A percentile compares a stretch with the other conserved stretches of the same genome.
phyloP scores from a whole-genome alignment of 306 rosid species.

The Rosa rugosa region DNA sequence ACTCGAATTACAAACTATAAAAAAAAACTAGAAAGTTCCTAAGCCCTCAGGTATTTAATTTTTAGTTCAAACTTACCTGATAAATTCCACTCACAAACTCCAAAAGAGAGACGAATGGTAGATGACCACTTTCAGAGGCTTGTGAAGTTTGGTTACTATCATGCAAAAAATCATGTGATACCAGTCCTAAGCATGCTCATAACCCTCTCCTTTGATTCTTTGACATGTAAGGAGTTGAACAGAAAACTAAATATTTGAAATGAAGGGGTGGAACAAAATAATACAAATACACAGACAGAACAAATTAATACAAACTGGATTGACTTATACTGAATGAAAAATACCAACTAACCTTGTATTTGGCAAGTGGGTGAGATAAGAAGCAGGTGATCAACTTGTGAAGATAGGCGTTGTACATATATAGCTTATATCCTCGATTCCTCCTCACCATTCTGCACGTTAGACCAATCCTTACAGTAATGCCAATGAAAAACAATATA shows the following conservation, averaged over 20 bases:
- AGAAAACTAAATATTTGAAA: background rate
- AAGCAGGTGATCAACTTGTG: conserved; percentile 86
- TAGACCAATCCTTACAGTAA: background rate
- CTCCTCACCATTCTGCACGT: conserved; percentile 87
- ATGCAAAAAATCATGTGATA: conserved; percentile 61
- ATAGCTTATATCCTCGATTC: conserved; percentile 86
- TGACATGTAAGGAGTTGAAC: conserved; percentile 51
- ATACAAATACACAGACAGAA: no score
- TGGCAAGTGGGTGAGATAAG: conserved; percentile 83
- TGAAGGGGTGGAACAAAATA: background rate
- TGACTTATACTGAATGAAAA: conserved; percentile 4
- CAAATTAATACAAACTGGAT: background rate
- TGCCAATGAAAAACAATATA: conserved; percentile 19
- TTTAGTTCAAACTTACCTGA: conserved; percentile 57
- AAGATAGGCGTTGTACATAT: conserved; percentile 87
- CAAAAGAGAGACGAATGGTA: conserved; percentile 80
- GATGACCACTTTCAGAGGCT: conserved; percentile 44
- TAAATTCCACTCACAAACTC: conserved; percentile 91
- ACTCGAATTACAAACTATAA: background rate
- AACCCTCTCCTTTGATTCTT: conserved; percentile 88
- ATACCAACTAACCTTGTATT: conserved; percentile 75
- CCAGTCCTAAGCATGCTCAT: conserved; percentile 68
- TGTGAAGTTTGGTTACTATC: conserved; percentile 50
- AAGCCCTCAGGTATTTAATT: background rate
- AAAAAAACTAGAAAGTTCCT: background rate